Base-by-base conservation (phyloP, 352 stramenopile genomes). In the Phytophthora crassamura region DNA sequence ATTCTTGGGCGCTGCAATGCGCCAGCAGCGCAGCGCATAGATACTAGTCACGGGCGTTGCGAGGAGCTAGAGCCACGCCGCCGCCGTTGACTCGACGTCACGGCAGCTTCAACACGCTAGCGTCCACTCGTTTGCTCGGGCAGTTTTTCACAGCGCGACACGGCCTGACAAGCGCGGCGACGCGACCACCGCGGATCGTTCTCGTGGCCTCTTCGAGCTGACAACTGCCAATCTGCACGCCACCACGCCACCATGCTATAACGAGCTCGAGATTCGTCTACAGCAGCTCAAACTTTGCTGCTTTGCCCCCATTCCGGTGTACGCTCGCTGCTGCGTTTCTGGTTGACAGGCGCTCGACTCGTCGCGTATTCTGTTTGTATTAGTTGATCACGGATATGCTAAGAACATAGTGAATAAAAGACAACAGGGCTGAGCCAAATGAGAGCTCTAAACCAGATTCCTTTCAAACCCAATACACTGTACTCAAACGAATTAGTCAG, bases 201-300 rank as follows among this genome's bases (percentile, higher is more conserved):
- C 25, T 55, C 56, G 45, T 51, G 56, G 25, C n/a, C n/a, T n/a
- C n/a, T n/a, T n/a, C n/a, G n/a, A n/a, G n/a, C n/a, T n/a, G n/a
- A n/a, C 25, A 28, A 28, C 25, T 6, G 25, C 25, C 25, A 16
- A 56, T 15, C 40, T 20, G 43, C 11, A 25, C 14, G 45, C 5
- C 28, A 11, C 25, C 25, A 7, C 45, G 32, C n/a, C 30, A 30
- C n/a, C 18, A 28, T 28, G 48, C 48, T 43, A 47, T 47, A 58
- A 47, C 15, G 35, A 39, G 34, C 35, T 14, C 18, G 20, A 46
- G 35, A 47, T 59, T 59, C 51, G 51, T 59, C 51, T 59, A 49
- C 51, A 30, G 36, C 50, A 14, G 20, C n/a, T n/a, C n/a, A n/a
- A n/a, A n/a, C n/a, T n/a, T n/a, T 38, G 45, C 45, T 12, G 25